A percentile compares a stretch with the other conserved stretches of the same genome.
These are phyloP conservation scores for Alternaria longipes DNA, from an alignment of 2,329 filamentous ascomycete species.

Conservation along the genomic window DNA sequence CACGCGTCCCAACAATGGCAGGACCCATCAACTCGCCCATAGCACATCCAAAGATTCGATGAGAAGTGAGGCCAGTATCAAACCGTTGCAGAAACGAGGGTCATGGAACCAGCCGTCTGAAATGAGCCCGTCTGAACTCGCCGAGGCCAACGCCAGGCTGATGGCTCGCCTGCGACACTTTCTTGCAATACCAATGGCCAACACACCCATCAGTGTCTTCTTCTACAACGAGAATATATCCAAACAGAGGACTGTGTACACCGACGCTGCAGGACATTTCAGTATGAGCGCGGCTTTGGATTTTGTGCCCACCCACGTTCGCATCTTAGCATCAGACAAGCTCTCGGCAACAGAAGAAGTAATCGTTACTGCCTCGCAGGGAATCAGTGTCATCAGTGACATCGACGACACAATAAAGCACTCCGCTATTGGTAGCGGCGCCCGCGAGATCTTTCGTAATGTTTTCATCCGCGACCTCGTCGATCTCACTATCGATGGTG, in stretches of 20 bases:
- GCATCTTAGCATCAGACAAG: constrained; percentile 85
- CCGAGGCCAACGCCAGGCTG: constrained; percentile 82
- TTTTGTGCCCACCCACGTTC: constrained; percentile 89
- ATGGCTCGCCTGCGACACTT: constrained; percentile 91
- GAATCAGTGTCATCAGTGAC: constrained; percentile 94
- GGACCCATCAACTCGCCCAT: constrained; percentile 35
- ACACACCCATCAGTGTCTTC: constrained; percentile 86
- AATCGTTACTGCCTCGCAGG: constrained; percentile 76
- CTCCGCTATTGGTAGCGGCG: constrained; percentile 86
- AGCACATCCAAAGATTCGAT: constrained; percentile 40
- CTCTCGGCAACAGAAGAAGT: constrained; percentile 84
- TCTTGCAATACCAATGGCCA: constrained; percentile 81
- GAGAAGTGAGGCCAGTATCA: constrained; percentile 40
- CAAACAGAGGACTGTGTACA: constrained; percentile 83
- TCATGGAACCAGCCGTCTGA: constrained; percentile 64
- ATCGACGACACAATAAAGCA: constrained; percentile 98
- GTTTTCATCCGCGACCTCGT: constrained; percentile 88
- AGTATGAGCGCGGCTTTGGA: constrained; percentile 79
- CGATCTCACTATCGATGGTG: constrained; percentile 85
- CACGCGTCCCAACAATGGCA: constrained; percentile 31
- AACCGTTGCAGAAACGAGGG: constrained; percentile 57
- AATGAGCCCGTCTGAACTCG: constrained; percentile 78
- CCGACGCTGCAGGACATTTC: constrained; percentile 91
- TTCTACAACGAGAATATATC: constrained; percentile 90
- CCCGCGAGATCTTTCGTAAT: constrained; percentile 94